Percentiles rank a stretch among this genome's conserved stretches.
Evolutionary conservation across 805 yeast genomes (phyloP).

Genomic region (Jamesozyma jinghongensis): DNA sequence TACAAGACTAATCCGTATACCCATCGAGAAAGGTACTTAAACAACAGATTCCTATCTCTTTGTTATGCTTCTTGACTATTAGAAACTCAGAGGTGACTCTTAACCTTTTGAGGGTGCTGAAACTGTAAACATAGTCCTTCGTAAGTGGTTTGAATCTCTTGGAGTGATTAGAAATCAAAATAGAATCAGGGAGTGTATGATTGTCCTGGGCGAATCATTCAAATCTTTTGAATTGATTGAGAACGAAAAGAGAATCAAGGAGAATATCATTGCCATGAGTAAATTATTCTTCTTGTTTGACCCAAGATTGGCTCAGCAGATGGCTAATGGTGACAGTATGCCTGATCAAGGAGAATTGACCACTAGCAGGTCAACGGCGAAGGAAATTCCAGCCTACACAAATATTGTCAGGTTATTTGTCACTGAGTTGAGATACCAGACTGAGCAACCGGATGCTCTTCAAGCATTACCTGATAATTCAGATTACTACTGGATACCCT

Average conservation of each 20-base stretch:
- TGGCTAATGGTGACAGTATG: constrained; percentile 71
- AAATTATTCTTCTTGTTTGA: constrained; percentile 55
- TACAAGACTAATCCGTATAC: no score
- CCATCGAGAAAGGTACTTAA: no score
- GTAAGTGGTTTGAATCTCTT: constrained; percentile 77
- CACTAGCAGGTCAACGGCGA: constrained; percentile 78
- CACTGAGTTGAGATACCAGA: constrained; percentile 60
- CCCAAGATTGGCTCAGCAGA: constrained; percentile 38
- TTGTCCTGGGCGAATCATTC: no score
- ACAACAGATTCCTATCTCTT: constrained; percentile 65
- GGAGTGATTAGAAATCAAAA: constrained; percentile 81
- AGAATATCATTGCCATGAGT: constrained; percentile 59
- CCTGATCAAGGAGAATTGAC: constrained; percentile 55
- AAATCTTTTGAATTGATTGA: no score
- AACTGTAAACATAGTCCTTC: constrained; percentile 51
- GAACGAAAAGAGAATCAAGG: constrained; percentile 57
- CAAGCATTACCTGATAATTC: constrained; percentile 25
- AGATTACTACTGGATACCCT: constrained; percentile 43
- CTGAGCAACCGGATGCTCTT: constrained; percentile 36
- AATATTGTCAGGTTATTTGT: constrained; percentile 67
- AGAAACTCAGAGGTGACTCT: constrained; percentile 56
- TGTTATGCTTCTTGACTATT: constrained; percentile 63
- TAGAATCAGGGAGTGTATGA: no score
- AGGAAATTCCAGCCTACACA: constrained; percentile 49
- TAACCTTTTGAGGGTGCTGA: constrained; percentile 40